Evolutionary conservation across 306 rosid species (phyloP).

Genomic region (Gynostemma pentaphyllum): DNA sequence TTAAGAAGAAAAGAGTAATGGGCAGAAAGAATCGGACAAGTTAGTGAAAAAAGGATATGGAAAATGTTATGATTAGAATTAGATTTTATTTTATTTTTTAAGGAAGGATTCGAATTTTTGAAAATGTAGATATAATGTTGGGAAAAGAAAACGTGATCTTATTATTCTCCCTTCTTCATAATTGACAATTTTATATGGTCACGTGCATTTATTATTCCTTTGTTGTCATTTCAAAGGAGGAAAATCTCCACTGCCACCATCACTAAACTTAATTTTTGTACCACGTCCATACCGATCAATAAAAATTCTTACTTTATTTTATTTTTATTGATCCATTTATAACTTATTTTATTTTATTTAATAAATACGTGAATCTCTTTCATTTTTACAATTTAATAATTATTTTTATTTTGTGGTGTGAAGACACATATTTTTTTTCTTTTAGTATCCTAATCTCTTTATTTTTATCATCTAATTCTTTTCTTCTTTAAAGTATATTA

Average conservation of each 20-base stretch:
- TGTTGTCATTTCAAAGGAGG: neutral
- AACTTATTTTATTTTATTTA: no score
- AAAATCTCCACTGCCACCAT: neutral
- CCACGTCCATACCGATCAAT: no score
- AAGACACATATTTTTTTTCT: no score
- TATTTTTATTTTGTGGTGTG: no score
- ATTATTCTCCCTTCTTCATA: constrained; percentile 6
- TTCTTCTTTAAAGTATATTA: no score
- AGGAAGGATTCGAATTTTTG: neutral
- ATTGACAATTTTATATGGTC: constrained; percentile 7
- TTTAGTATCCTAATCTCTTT: no score
- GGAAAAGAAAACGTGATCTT: constrained; percentile 5
- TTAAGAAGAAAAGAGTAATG: neutral
- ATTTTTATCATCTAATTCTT: no score
- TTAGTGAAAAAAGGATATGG: neutral
- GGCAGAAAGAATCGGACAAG: neutral
- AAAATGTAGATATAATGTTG: neutral
- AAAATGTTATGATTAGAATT: neutral
- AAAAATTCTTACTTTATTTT: no score
- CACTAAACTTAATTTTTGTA: neutral
- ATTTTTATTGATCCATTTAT: no score
- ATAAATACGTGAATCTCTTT: no score
- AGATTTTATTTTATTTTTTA: neutral
- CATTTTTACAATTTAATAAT: no score
- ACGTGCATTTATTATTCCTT: constrained; percentile 7